Conservation (phyloP, 1,284 basidiomycete genomes). For the Tilletiopsis washingtonensis region DNA sequence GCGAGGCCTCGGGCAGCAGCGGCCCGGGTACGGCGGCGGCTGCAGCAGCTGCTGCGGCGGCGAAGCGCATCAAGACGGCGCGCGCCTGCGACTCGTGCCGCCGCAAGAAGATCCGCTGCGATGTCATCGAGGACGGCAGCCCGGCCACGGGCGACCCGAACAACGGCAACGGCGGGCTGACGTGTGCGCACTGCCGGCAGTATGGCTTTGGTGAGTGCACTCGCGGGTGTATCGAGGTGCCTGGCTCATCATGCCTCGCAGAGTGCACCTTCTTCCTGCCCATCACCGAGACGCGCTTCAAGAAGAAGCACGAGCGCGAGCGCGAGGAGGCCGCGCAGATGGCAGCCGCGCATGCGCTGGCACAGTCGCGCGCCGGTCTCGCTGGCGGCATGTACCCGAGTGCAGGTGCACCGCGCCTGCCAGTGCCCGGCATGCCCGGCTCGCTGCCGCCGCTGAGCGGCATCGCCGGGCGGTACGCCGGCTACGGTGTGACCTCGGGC, state of each 20-base stretch:
- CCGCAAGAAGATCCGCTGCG: conserved; percentile 77
- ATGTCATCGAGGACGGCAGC: conserved; percentile 42
- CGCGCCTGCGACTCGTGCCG: conserved; percentile 85
- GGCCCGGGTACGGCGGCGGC: neutral
- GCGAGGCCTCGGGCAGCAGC: neutral
- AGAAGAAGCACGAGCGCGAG: conserved; percentile 67
- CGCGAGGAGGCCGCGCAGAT: conserved; percentile 59
- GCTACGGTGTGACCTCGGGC: neutral
- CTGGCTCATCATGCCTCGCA: too few relatives aligned
- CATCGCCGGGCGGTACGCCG: neutral
- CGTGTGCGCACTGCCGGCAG: conserved; percentile 30
- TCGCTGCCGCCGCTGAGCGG: too few relatives aligned
- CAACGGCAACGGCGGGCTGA: conserved; percentile 31
- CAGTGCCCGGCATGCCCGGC: neutral
- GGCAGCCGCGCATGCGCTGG: too few relatives aligned
- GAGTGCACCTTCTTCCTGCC: conserved; percentile 71
- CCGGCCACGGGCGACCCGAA: conserved; percentile 23
- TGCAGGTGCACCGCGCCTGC: too few relatives aligned
- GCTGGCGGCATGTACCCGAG: too few relatives aligned
- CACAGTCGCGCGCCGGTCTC: too few relatives aligned
- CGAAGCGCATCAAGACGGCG: conserved; percentile 82
- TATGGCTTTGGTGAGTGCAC: conserved; percentile 24
- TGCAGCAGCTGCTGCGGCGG: conserved; percentile 58
- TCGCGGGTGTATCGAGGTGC: too few relatives aligned
- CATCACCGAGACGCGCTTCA: conserved; percentile 95